Evolutionary conservation across 129 eudicot species (phyloP), one percentile per base, ranked within the genome.

Genomic region (Pseudognaphalium luteoalbum): DNA sequence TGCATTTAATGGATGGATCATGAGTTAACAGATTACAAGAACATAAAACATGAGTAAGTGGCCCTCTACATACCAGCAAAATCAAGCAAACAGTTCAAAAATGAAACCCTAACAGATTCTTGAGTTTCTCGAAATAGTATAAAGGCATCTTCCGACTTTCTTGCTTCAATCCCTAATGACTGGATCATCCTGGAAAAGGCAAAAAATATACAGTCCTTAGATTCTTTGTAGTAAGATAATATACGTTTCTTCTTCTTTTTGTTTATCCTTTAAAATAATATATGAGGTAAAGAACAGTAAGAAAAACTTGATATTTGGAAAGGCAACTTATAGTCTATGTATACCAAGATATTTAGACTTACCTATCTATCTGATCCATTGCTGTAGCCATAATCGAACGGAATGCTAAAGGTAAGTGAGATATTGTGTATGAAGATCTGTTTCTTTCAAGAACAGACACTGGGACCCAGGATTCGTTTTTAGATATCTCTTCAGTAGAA

Each of bases 381-480:
- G 96, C 97, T 4, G 96, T 91, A 29, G 71, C 85, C 83, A 94
- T 80, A 72, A 91, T 73, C 52, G 96, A 83, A 66, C 97, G 96
- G 82, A 94, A 94, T 65, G 92, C 91, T 82, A 94, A 79, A 63
- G 98, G 98, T 89, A 94, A 83, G 34, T 85, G 87, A 68, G 98
- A 94, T 73, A 94, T 94, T 68, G 91, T 82, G 87, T 94, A 94
- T 22, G 88, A 90, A 71, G 98, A 94, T 78, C 83, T 89, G 82
- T 94, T 91, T 77, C 98, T 88, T 81, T 94, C 96, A 72, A 94
- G 84, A 78, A 94, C 83, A 68, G 98, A 94, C 65, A 94, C 96
- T 6, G 97, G 93, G 72, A 87, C 84, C 97, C 97, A 91, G 17
- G 88, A 82, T 86, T 94, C 98, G 77, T 86, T 86, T 81, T 78